Base-by-base conservation (phyloP, 2,329 filamentous ascomycete genomes). In the Cladosporium cucumerinum region DNA sequence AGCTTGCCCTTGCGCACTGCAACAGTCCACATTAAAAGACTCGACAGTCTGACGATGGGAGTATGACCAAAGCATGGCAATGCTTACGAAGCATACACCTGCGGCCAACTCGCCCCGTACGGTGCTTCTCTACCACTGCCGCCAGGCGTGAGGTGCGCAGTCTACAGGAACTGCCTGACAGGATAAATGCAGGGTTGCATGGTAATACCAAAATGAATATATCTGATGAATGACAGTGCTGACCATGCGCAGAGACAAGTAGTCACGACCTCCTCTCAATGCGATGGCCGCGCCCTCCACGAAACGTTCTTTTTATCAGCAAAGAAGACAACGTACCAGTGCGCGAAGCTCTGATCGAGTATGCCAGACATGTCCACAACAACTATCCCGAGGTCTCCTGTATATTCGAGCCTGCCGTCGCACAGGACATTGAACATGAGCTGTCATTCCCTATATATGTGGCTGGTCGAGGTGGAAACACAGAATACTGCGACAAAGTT, bases 311-410 rank as follows among this genome's bases (percentile, higher is more conserved):
- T 65, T 78, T 91, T 64, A 84, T 90, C 54, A 88, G 88, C 75
- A 92, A 91, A 74, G 82, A 87, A 68, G 80, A 84, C 68, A 84
- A 85, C 2, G 79, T 82, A 2, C 77, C 78, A 30, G 84, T 87
- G 60, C 86, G 84, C 30, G 76, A 81, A 16, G 84, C 85, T 2
- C 75, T 88, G 43, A 73, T 87, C 66, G 85, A 87, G 71, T 87
- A 87, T 72, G 81, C 82, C 51, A 81, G 82, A 73, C 90, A 98
- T 77, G 85, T 97, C 65, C 86, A 88, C 70, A 83, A 82, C 67
- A 91, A 92, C 66, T 97, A 98, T 76, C 89, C 92, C 0, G 86
- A 86, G 61, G 86, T 93, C 68, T 90, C 92, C 72, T 83, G 98
- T 57, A 86, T 98, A 12, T 88, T 98, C 70, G 95, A 98, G 77